Evolutionary conservation across 2,329 filamentous ascomycete species (phyloP).

Genomic region (Calonectria henricotiae): DNA sequence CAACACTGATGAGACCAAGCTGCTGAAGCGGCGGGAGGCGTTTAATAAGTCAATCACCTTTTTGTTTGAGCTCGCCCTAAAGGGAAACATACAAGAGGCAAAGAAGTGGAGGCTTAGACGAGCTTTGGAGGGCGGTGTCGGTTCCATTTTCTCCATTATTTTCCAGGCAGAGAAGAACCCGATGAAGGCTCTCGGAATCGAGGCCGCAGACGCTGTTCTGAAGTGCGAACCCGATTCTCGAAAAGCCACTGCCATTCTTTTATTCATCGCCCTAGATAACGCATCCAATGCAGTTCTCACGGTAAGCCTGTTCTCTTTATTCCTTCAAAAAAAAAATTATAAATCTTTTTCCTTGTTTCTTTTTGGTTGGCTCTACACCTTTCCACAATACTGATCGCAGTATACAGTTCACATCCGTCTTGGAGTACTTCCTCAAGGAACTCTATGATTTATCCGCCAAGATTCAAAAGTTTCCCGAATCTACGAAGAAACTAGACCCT

Average conservation of each 20-base stretch:
- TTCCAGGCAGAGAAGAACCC: constrained; percentile 30
- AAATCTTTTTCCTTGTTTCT: no score
- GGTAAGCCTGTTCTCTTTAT: constrained; percentile 19
- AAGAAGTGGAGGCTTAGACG: constrained; percentile 32
- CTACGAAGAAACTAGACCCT: not conserved
- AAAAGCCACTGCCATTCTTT: constrained; percentile 41
- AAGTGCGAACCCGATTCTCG: constrained; percentile 29
- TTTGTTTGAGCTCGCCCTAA: constrained; percentile 36
- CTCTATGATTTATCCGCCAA: not conserved
- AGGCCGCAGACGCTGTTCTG: constrained; percentile 37
- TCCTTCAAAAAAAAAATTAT: no score
- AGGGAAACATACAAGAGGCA: constrained; percentile 42
- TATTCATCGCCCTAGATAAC: constrained; percentile 41
- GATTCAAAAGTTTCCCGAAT: not conserved
- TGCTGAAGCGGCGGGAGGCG: constrained; percentile 43
- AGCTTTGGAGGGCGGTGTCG: not conserved
- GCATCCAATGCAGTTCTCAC: constrained; percentile 42
- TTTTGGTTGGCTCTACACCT: not conserved
- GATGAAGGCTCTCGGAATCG: constrained; percentile 40
- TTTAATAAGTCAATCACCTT: constrained; percentile 45
- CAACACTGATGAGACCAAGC: constrained; percentile 49
- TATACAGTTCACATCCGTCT: constrained; percentile 40
- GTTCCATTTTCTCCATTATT: not conserved
- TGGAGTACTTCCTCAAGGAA: constrained; percentile 28
- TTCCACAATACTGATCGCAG: not conserved